Conservation (phyloP, 164 flowering plant genomes). For the Sedum album region DNA sequence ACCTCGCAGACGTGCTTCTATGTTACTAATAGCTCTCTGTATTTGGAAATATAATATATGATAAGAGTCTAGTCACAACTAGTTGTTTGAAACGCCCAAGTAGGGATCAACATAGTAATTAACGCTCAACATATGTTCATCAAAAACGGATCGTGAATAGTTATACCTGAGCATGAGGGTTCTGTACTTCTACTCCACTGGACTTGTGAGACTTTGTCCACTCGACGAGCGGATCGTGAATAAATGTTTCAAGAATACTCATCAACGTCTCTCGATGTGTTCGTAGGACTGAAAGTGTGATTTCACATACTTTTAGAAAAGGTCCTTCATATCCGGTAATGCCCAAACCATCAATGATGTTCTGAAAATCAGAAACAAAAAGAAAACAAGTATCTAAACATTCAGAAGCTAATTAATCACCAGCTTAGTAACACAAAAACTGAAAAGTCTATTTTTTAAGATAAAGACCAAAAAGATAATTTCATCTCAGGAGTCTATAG, state of each 20-base stretch:
- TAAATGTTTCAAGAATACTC: conserved; percentile 95
- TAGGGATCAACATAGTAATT: too few relatives aligned
- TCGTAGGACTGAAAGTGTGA: conserved; percentile 84
- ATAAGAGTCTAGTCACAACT: background rate
- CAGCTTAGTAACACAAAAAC: background rate
- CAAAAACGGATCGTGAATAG: background rate
- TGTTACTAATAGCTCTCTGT: conserved; percentile 91
- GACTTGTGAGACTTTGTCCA: conserved; percentile 99
- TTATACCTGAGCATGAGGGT: conserved; percentile 94
- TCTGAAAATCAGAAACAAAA: conserved; percentile 35
- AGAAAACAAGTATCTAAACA: background rate
- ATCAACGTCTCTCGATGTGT: conserved; percentile 80
- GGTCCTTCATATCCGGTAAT: conserved; percentile 94
- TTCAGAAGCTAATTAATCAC: too few relatives aligned
- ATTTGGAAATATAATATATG: conserved; percentile 13
- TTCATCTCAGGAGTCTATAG: background rate
- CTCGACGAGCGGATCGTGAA: conserved; percentile 98
- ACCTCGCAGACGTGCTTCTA: conserved; percentile 89
- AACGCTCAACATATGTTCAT: too few relatives aligned
- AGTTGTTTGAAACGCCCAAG: background rate
- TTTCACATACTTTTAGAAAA: conserved; percentile 83
- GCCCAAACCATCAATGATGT: conserved; percentile 97
- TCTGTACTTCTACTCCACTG: conserved; percentile 93
- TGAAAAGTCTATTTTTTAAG: too few relatives aligned
- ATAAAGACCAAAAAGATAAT: too few relatives aligned